These are phyloP conservation scores for Mycena maculata DNA, from an alignment of 768 basidiomycete genomes.

Conservation along the genomic window DNA sequence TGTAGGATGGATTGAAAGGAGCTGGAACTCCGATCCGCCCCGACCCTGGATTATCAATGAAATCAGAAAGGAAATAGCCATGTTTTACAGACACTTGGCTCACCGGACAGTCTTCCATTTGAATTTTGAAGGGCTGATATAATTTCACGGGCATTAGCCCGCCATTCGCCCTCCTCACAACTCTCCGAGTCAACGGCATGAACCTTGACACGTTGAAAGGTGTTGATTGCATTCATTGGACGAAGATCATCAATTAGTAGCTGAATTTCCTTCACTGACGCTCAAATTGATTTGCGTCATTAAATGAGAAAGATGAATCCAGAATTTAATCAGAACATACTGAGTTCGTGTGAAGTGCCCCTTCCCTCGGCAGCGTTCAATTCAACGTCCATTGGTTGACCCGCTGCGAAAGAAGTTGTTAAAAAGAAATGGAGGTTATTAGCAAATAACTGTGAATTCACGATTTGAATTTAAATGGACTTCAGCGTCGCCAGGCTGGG, in stretches of 20 bases:
- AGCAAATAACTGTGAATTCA: no score
- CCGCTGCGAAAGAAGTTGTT: no score
- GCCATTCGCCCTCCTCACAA: constrained; percentile 1
- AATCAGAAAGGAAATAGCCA: background rate
- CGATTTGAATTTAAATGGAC: no score
- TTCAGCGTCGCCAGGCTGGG: no score
- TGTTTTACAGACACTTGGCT: background rate
- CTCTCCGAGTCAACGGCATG: background rate
- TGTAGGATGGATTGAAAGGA: background rate
- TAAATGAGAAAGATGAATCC: background rate
- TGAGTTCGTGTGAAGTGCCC: background rate
- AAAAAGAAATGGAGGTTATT: no score
- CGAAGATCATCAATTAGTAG: background rate
- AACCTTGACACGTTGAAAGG: background rate
- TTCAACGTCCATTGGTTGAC: no score
- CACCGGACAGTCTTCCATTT: background rate
- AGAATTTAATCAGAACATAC: background rate
- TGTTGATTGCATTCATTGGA: background rate
- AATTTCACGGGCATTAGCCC: background rate
- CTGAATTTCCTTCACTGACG: background rate
- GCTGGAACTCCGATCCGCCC: constrained; percentile 1
- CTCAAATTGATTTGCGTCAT: no score
- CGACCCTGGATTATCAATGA: background rate
- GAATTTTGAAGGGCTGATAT: background rate
- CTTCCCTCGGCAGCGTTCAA: no score